A percentile compares a stretch with the other conserved stretches of the same genome.
Conservation (phyloP, 208 protist species). For the Leishmania arabica region DNA sequence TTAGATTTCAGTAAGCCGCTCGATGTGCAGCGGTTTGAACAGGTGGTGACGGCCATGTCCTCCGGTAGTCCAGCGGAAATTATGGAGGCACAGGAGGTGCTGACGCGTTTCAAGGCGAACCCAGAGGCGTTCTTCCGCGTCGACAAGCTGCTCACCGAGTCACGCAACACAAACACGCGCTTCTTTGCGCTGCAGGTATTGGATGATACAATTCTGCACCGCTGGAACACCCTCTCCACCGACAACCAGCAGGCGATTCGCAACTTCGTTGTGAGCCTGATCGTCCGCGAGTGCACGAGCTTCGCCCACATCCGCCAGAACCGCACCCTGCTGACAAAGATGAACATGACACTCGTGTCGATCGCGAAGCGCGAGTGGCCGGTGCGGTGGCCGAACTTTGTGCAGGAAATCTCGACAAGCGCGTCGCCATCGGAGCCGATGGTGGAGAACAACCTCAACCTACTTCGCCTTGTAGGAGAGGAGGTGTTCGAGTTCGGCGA, state of each 20-base stretch:
- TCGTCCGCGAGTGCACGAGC: constrained; percentile 87
- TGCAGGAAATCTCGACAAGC: constrained; percentile 96
- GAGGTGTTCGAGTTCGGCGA: constrained; percentile 98
- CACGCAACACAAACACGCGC: constrained; percentile 70
- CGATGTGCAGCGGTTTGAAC: constrained; percentile 76
- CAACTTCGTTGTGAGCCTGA: constrained; percentile 95
- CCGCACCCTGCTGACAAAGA: constrained; percentile 86
- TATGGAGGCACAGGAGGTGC: constrained; percentile 80
- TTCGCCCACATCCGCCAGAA: constrained; percentile 56
- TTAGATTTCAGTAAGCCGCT: constrained; percentile 74
- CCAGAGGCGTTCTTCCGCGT: constrained; percentile 93
- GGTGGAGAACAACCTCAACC: constrained; percentile 98
- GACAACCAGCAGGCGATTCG: constrained; percentile 94
- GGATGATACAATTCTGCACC: constrained; percentile 91
- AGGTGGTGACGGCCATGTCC: constrained; percentile 58
- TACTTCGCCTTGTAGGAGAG: constrained; percentile 96
- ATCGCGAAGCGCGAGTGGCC: constrained; percentile 99
- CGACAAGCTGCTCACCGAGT: constrained; percentile 90
- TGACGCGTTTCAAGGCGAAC: constrained; percentile 91
- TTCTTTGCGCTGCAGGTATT: constrained; percentile 95
- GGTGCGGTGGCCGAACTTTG: constrained; percentile 97
- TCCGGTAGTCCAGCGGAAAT: constrained; percentile 55
- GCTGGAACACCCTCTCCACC: constrained; percentile 95
- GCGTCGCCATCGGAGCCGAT: constrained; percentile 91
- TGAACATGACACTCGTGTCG: constrained; percentile 90